Conservation (phyloP, 2,329 filamentous ascomycete genomes). For the Grosmannia clavigera region DNA sequence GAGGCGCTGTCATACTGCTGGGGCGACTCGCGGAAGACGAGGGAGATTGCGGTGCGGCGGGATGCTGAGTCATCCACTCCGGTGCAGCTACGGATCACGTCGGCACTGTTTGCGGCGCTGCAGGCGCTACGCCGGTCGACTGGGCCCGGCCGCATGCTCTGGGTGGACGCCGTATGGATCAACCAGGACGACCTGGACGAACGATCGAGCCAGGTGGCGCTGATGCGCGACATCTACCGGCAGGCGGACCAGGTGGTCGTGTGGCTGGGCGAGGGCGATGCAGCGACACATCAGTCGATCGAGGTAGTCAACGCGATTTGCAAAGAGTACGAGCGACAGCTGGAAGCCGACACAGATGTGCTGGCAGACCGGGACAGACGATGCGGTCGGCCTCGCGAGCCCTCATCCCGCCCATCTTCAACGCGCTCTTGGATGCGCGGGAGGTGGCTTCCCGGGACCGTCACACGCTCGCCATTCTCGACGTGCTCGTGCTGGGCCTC, state of each 20-base stretch:
- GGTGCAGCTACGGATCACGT: neutral
- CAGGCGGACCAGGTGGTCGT: slow-evolving; percentile 3
- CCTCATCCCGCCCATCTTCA: neutral
- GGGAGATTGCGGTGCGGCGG: neutral
- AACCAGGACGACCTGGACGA: slow-evolving; percentile 5
- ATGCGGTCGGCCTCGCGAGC: neutral
- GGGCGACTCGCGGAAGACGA: neutral
- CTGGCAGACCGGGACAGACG: neutral
- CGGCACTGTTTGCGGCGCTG: neutral
- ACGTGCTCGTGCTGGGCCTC: slow-evolving; percentile 5
- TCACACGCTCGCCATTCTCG: slow-evolving; percentile 1
- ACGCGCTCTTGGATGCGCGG: neutral
- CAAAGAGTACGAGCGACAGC: neutral
- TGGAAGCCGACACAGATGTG: neutral
- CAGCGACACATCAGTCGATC: neutral
- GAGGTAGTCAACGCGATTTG: neutral
- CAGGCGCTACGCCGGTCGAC: neutral
- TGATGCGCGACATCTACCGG: slow-evolving; percentile 8
- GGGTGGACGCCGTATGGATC: slow-evolving; percentile 5
- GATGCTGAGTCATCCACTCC: neutral
- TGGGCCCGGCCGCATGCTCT: neutral
- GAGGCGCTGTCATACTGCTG: slow-evolving; percentile 3
- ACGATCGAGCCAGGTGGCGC: slow-evolving; percentile 4
- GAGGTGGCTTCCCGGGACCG: neutral
- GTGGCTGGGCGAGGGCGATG: slow-evolving; percentile 6